These are phyloP conservation scores for Penstemon barbatus DNA, from an alignment of 257 asterid genomes.

Conservation along the genomic window DNA sequence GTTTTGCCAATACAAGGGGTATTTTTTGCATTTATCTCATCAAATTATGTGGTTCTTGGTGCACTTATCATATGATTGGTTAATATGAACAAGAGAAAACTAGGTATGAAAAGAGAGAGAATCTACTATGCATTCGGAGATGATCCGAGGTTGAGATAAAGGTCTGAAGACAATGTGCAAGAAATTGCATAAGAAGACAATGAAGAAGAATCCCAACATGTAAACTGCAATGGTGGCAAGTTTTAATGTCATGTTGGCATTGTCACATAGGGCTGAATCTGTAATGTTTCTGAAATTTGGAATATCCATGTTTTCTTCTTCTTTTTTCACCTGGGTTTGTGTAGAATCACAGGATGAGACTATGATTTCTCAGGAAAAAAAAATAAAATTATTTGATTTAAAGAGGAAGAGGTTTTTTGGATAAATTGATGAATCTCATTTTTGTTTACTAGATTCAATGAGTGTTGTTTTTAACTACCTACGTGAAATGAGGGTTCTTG, in stretches of 20 bases:
- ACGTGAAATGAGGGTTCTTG: conserved; percentile 39
- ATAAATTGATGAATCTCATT: not conserved
- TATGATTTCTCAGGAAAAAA: not conserved
- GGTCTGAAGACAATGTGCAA: conserved; percentile 66
- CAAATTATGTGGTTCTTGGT: too few species aligned
- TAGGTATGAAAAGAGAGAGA: not conserved
- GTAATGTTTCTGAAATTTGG: conserved; percentile 37
- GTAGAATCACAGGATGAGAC: not conserved
- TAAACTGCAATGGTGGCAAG: conserved; percentile 68
- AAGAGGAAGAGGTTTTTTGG: conserved; percentile 1
- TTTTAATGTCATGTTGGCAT: conserved; percentile 40
- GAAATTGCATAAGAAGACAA: conserved; percentile 78
- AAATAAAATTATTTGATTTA: not conserved
- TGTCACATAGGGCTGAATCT: conserved; percentile 46
- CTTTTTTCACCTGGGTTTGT: conserved; percentile 6
- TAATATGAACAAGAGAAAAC: too few species aligned
- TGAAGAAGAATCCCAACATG: conserved; percentile 80
- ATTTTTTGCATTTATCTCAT: too few species aligned
- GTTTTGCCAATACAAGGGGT: too few species aligned
- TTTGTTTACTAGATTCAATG: not conserved
- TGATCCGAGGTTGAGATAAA: conserved; percentile 71
- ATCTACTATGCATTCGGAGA: conserved; percentile 76
- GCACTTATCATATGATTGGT: too few species aligned
- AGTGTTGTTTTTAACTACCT: conserved; percentile 21
- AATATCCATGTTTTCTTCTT: conserved; percentile 30